Percentiles rank a stretch among this genome's conserved stretches.
These are phyloP conservation scores for Colletotrichum filicis DNA, from an alignment of 2,329 filamentous ascomycete genomes.

Conservation along the genomic window DNA sequence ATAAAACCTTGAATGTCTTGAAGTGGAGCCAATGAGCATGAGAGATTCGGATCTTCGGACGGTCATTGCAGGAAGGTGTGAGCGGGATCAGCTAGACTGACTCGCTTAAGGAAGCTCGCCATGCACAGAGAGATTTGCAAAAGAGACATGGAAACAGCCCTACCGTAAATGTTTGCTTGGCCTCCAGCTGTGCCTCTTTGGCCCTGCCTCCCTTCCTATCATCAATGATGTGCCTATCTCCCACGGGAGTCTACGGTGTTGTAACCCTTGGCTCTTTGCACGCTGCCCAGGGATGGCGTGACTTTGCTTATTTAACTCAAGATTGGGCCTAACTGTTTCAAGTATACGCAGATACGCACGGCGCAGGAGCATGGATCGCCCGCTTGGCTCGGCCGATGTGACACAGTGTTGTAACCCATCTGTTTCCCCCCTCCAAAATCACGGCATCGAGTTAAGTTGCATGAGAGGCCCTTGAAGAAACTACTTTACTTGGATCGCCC, in stretches of 20 bases:
- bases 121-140: not conserved
- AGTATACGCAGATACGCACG: slow-evolving; percentile 7
- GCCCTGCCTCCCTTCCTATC: not conserved
- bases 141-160: not conserved
- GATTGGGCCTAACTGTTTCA: slow-evolving; percentile 25
- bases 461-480: not conserved
- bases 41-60: slow-evolving; percentile 32
- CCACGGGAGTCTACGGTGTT: not conserved
- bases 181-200: not conserved
- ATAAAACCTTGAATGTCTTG: slow-evolving; percentile 30
- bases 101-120: slow-evolving; percentile 10
- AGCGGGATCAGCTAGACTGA: slow-evolving; percentile 18
- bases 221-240: not conserved
- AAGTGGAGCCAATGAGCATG: slow-evolving; percentile 27
- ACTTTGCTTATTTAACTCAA: slow-evolving; percentile 18
- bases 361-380: slow-evolving; percentile 17
- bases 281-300: slow-evolving; percentile 26
- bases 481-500: slow-evolving; percentile 21
- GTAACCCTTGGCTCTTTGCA: not conserved
- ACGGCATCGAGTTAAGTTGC: not conserved
- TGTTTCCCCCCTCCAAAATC: not conserved
- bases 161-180: not conserved
- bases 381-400: slow-evolving; percentile 20
- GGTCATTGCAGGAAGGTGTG: slow-evolving; percentile 6
- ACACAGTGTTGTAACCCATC: slow-evolving; percentile 25